Conservation (phyloP, 139 green algal genomes). For the Volvox reticuliferus region DNA sequence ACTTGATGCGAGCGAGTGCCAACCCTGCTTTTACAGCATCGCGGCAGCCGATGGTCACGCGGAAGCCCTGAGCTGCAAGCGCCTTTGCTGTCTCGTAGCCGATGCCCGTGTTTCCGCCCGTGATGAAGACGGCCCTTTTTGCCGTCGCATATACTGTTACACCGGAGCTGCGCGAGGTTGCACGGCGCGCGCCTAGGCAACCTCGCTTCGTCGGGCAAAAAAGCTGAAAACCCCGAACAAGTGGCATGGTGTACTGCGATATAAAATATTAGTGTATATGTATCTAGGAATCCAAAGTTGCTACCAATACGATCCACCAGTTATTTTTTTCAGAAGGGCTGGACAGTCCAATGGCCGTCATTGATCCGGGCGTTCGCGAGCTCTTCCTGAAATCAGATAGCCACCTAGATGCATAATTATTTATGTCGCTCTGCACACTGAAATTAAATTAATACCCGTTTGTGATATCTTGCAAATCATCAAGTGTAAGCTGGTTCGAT, state of each 20-base stretch:
- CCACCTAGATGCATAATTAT: neutral
- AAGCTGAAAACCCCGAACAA: too few species aligned
- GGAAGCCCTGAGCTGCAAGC: conserved; percentile 67
- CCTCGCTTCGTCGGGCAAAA: too few species aligned
- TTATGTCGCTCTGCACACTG: too few species aligned
- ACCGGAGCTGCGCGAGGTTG: neutral
- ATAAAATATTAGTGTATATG: too few species aligned
- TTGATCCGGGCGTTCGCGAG: neutral
- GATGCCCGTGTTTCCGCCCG: conserved; percentile 73
- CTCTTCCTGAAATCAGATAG: neutral
- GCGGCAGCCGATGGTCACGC: conserved; percentile 77
- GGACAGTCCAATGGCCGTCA: neutral
- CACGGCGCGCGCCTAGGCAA: neutral
- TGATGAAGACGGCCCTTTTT: conserved; percentile 11
- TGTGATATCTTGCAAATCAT: too few species aligned
- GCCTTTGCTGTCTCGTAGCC: conserved; percentile 81
- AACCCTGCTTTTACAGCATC: conserved; percentile 63
- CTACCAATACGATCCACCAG: too few species aligned
- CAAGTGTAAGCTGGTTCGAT: too few species aligned
- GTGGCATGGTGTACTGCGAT: too few species aligned
- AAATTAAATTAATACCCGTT: too few species aligned
- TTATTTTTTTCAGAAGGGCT: too few species aligned
- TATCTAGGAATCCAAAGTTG: too few species aligned
- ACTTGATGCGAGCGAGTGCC: conserved; percentile 65
- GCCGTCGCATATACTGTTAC: neutral